These are phyloP conservation scores for Solanum rostratum DNA, from an alignment of 257 asterid genomes.

Conservation along the genomic window DNA sequence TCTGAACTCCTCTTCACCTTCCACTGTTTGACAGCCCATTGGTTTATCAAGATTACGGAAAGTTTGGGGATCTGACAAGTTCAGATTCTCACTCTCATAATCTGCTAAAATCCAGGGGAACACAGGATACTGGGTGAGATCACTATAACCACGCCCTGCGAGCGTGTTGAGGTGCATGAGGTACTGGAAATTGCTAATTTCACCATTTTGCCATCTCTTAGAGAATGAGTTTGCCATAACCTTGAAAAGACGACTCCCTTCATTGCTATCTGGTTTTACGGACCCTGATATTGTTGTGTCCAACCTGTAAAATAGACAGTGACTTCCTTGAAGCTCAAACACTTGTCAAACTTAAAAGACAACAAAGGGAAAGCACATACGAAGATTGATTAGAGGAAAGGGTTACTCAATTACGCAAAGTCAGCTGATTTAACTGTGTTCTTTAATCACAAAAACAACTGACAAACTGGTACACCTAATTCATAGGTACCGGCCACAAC, in stretches of 20 bases:
- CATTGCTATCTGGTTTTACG: constrained; percentile 79
- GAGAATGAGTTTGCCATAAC: constrained; percentile 94
- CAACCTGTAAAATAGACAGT: constrained; percentile 36
- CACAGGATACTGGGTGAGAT: constrained; percentile 98
- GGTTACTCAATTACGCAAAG: neutral
- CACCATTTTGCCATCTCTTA: constrained; percentile 99
- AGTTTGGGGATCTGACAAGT: constrained; percentile 75
- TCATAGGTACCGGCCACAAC: neutral
- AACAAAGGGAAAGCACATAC: neutral
- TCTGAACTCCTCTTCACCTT: constrained; percentile 95
- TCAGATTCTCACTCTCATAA: constrained; percentile 82
- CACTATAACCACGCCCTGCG: constrained; percentile 99
- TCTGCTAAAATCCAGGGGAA: constrained; percentile 98
- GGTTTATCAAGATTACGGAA: constrained; percentile 91
- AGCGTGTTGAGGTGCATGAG: constrained; percentile 97
- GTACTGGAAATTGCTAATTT: constrained; percentile 97
- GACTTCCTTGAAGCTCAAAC: neutral
- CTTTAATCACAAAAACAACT: neutral
- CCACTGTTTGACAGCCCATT: constrained; percentile 92
- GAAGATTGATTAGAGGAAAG: neutral
- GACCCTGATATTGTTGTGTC: constrained; percentile 96
- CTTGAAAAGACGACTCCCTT: constrained; percentile 97
- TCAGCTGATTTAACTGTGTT: neutral
- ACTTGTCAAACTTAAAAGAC: neutral
- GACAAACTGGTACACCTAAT: neutral